Base-by-base conservation (phyloP, 2,329 filamentous ascomycete genomes). In the Thelonectria blattea region DNA sequence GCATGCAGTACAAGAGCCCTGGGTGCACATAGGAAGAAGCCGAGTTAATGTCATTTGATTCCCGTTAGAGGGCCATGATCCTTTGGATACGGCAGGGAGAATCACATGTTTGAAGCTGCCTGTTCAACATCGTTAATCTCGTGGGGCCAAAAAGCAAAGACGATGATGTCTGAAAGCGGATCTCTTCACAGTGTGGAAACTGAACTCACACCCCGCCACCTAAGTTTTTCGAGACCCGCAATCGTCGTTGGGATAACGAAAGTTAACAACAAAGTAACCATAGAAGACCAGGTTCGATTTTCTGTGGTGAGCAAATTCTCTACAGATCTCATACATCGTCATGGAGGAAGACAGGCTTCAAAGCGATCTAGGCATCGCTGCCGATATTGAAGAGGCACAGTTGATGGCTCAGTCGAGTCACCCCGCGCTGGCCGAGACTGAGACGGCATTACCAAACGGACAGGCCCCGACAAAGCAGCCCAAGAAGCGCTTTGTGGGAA, bases 401-500 rank as follows among this genome's bases (percentile, higher is more conserved):
- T 63, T 70, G 58, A 65, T 74, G 60, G 73, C 76, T 43, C 71
- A 79, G 74, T 67, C 74, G 30, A 63, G 54, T 52, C 52, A 57
- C 41, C 50, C 62, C 60, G 55, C 67, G 59, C 41, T 52, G 47
- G 42, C 58, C 50, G 63, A 67, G 32, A 63, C 37, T 20, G 61
- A 63, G 62, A 68, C 58, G 49, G 74, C 57, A 18, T 74, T 49
- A 17, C 65, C 61, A 50, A 63, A 81, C 58, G 65, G 77, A 74
- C 83, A 82, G 60, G 75, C 80, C 22, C 76, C 76, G 7, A 68
- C 81, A 18, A 91, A 84, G 72, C 90, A 94, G 71, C 95, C 95
- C 20, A 96, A 91, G 81, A 93, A 94, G 77, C 87, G 94, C 59
- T 99, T 99, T 68, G 90, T 99, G 17, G 95, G 95, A 30, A 85